These are phyloP conservation scores for Capsicum chinense DNA, from an alignment of 257 asterid species.

Conservation along the genomic window DNA sequence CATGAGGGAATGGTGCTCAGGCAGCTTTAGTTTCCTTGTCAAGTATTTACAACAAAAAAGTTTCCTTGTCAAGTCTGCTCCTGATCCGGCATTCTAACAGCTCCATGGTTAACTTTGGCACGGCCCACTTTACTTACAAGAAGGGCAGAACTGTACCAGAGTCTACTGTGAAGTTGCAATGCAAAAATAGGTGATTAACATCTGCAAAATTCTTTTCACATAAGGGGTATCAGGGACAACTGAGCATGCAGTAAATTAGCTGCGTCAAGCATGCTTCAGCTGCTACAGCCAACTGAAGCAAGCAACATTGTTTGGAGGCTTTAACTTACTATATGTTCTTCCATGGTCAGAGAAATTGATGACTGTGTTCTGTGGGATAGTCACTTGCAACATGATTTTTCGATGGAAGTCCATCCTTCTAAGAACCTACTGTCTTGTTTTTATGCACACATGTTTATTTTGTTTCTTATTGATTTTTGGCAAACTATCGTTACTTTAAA, in stretches of 20 bases:
- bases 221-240: background rate
- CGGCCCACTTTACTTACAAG: background rate
- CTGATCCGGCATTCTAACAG: slow-evolving; percentile 17
- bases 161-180: slow-evolving; percentile 6
- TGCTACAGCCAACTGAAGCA: slow-evolving; percentile 14
- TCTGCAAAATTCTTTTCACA: background rate
- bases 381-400: background rate
- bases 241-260: background rate
- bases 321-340: background rate
- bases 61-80: background rate
- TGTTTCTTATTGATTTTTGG: background rate
- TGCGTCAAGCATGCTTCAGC: slow-evolving; percentile 15
- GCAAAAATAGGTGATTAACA: slow-evolving; percentile 15
- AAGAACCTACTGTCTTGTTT: background rate
- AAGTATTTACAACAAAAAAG: background rate
- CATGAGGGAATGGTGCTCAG: background rate
- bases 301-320: background rate
- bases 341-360: background rate
- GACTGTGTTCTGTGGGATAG: slow-evolving; percentile 13
- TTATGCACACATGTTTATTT: background rate
- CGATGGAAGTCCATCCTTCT: background rate
- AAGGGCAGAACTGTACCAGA: background rate
- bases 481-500: slow-evolving; percentile 1
- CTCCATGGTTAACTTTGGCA: slow-evolving; percentile 19
- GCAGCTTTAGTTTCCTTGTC: slow-evolving; percentile 21